These are phyloP conservation scores for Seiridium unicorne DNA, from an alignment of 2,329 filamentous ascomycete genomes.

Conservation along the genomic window DNA sequence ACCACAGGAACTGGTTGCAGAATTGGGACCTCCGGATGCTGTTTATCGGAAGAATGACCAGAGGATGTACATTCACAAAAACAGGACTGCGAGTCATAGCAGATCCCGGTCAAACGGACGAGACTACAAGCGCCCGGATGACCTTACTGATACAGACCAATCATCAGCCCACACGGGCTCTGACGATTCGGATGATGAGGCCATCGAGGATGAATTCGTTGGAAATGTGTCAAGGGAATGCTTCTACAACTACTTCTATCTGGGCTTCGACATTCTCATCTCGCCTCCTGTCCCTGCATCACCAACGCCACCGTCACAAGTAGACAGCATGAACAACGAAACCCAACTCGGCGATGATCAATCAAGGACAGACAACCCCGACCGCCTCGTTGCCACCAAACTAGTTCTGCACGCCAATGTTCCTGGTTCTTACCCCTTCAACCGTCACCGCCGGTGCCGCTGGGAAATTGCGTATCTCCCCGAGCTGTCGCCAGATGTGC, in stretches of 20 bases:
- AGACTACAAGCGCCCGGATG: slow-evolving; percentile 48
- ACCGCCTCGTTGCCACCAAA: slow-evolving; percentile 82
- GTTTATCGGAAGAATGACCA: slow-evolving; percentile 92
- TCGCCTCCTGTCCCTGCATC: slow-evolving; percentile 70
- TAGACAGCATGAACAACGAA: slow-evolving; percentile 18
- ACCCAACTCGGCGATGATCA: slow-evolving; percentile 24
- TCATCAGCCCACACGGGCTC: slow-evolving; percentile 71
- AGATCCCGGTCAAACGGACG: slow-evolving; percentile 43
- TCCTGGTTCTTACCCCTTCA: slow-evolving; percentile 94
- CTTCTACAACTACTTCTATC: slow-evolving; percentile 97
- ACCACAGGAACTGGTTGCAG: slow-evolving; percentile 85
- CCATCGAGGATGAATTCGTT: slow-evolving; percentile 53
- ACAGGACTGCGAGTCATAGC: slow-evolving; percentile 51
- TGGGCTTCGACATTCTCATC: slow-evolving; percentile 92
- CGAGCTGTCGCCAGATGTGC: slow-evolving; percentile 31
- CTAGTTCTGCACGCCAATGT: slow-evolving; percentile 93
- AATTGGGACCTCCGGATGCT: slow-evolving; percentile 88
- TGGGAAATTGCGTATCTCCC: slow-evolving; percentile 73
- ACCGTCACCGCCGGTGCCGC: slow-evolving; percentile 83
- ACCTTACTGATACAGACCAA: slow-evolving; percentile 70
- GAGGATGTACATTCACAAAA: slow-evolving; percentile 80
- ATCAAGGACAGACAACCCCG: slow-evolving; percentile 44
- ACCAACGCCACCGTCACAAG: slow-evolving; percentile 55
- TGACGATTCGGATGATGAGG: slow-evolving; percentile 65
- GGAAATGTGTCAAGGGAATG: slow-evolving; percentile 66